These are phyloP conservation scores for Vitis vinifera DNA, from an alignment of 164 flowering plant genomes.

Conservation along the genomic window ASM3070453v1 NC_081814.1:7989001-7989500, in stretches of 20 bases:
- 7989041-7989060: neutral
- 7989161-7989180: neutral
- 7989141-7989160: neutral
- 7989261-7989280: neutral
- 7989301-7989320: too few relatives aligned
- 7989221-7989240: too few relatives aligned
- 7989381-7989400: too few relatives aligned
- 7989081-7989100: neutral
- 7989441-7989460: too few relatives aligned
- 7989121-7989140: constrained; percentile 1
- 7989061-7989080: neutral
- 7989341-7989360: too few relatives aligned
- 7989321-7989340: too few relatives aligned
- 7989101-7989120: constrained; percentile 15
- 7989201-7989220: too few relatives aligned
- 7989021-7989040: constrained; percentile 27
- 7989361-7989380: too few relatives aligned
- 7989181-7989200: neutral
- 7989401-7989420: too few relatives aligned
- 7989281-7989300: neutral
- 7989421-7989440: too few relatives aligned
- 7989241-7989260: neutral
- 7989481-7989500: too few relatives aligned
- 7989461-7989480: too few relatives aligned
- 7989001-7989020: constrained; percentile 30